Evolutionary conservation across 2,329 filamentous ascomycete genomes (phyloP), one percentile per base, ranked within the genome.

Genomic region (Botrytis fabae): DNA sequence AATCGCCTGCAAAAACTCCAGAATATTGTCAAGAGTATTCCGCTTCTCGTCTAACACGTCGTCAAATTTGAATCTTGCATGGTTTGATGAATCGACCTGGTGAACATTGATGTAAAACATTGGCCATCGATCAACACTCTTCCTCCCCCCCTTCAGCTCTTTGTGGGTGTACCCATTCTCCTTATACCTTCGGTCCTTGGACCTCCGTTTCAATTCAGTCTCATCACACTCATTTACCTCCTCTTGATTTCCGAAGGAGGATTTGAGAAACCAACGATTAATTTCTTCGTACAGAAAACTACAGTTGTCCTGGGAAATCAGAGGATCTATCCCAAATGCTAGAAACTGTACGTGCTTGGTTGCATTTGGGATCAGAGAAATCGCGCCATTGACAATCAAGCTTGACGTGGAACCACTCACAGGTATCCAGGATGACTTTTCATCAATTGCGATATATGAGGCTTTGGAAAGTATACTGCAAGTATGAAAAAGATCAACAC

Each of bases 71-170:
- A 72, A n/a, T 7, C 25, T 68, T 1, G 35, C 14, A 62, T 51
- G 46, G 2, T 46, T 3, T 25, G 25, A 16, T 40, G 18, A 51
- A 48, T 65, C 32, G 16, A 59, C 57, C 18, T 86, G 78, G 2
- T 85, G 83, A 51, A 97, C 87, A 42, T 89, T 89, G n/a, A 98
- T 83, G 77, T 91, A 92, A 78, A 97, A 98, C 90, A 95, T 95
- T 0, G 95, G 94, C 90, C 93, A 96, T 69, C 89, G 88, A 78
- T 98, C 94, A 16, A 95, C 84, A 0, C 90, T 86, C 79, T 93
- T 95, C 61, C 85, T 86, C 20, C 82, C 77, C 12, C 81, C 82
- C 78, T 85, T 89, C 54, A 87, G 76, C 73, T 90, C 87, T 75
- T 82, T 86, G 46, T 81, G 82, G 1, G 85, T 87, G 72, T 84